Conservation (phyloP, 2,329 filamentous ascomycete genomes). For the Fusarium sarcochroum region DNA sequence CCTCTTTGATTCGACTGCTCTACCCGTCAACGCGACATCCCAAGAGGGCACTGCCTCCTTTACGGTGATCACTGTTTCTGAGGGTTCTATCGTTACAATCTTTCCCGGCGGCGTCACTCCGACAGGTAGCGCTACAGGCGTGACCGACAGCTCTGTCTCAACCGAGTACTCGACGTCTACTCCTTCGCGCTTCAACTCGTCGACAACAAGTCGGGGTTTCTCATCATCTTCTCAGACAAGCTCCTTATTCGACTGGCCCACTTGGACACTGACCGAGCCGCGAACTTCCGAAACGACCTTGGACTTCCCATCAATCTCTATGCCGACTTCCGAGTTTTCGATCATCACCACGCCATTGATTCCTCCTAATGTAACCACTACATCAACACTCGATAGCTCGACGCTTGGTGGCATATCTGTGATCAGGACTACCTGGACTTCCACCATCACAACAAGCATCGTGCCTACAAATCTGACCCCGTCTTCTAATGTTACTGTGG, state of each 20-base stretch:
- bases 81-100: conserved; percentile 36
- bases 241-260: conserved; percentile 35
- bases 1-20: conserved; percentile 18
- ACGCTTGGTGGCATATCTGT: conserved; percentile 11
- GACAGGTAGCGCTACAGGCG: conserved; percentile 14
- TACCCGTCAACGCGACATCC: conserved; percentile 21
- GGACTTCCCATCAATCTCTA: conserved; percentile 10
- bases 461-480: conserved; percentile 10
- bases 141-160: conserved; percentile 11
- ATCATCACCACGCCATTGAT: conserved; percentile 28
- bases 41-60: not conserved
- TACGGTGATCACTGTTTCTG: conserved; percentile 25
- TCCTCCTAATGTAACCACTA: conserved; percentile 15
- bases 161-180: conserved; percentile 18
- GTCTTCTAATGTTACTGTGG: conserved; percentile 16
- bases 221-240: conserved; percentile 11
- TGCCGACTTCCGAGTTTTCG: conserved; percentile 18
- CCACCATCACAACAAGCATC: conserved; percentile 33
- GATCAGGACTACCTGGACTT: conserved; percentile 26
- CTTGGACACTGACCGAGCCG: conserved; percentile 25
- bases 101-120: conserved; percentile 29
- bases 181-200: conserved; percentile 15
- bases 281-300: not conserved
- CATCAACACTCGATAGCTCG: conserved; percentile 5
- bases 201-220: conserved; percentile 1